Base-by-base conservation (phyloP, 2,329 filamentous ascomycete genomes). In the Aciculosporium take region DNA sequence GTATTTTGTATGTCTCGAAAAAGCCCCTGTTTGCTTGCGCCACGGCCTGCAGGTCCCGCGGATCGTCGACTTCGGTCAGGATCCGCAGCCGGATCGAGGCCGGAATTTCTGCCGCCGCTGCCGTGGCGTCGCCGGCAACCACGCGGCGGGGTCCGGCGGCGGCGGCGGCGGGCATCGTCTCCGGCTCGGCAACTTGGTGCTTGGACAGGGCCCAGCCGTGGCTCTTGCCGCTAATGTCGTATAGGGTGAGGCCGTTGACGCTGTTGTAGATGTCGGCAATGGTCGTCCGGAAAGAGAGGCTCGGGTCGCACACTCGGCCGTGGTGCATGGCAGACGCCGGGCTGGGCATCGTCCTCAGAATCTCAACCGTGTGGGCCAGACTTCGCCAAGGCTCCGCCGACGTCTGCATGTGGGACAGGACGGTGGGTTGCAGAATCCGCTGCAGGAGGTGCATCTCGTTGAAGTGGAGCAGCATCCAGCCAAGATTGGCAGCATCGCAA, bases 401-500 rank as follows among this genome's bases (percentile, higher is more conserved):
- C 12, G 49, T 46, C 0, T 50, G 48, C 17, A 53, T 27, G 18
- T 56, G 53, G 6, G 50, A 48, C 2, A 59, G 40, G 0, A 51
- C 47, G 8, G 53, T 37, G 0, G 56, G 53, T 1, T 58, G 55
- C 51, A 69, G 51, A 4, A 71, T 55, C 5, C 57, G 60, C 3
- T 60, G 54, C 2, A 71, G 49, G 1, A 72, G 53, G 32, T 61
- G 60, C 40, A 72, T 55, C 46, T 72, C 66, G 39, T 66, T 65
- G 40, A 66, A 68, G 0, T 65, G 55, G n/a, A 71, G 57, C 64
- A 74, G 69, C 27, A 72, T 49, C 68, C 69, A 74, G 3, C 71
- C 71, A 0, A 74, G 56, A 40, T 70, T 72, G 0, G 63, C 63
- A 0, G 69, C 68, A 46, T 74, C 71, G 41, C 71, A 74, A 49